Evolutionary conservation across 1,284 basidiomycete species (phyloP).

Genomic region (Ustilago cynodontis): DNA sequence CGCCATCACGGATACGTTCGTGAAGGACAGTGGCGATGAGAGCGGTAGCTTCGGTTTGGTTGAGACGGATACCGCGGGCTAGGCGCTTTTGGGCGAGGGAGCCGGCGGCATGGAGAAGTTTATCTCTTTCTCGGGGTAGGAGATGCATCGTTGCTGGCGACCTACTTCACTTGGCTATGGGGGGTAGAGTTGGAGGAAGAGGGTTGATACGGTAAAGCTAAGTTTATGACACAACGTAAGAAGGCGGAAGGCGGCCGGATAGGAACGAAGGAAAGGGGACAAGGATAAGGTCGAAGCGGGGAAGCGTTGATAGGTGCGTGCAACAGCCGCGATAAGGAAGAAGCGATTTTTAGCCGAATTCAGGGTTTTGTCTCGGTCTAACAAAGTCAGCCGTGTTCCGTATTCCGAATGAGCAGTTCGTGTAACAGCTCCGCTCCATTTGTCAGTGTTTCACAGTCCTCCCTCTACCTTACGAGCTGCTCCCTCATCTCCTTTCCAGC

Average conservation of each 20-base stretch:
- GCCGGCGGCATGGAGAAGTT: constrained; percentile 63
- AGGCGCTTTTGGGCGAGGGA: constrained; percentile 91
- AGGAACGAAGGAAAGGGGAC: background rate
- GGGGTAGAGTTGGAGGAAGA: too few species aligned
- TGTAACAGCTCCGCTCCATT: too few species aligned
- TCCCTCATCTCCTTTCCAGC: too few species aligned
- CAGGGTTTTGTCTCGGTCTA: background rate
- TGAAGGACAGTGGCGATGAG: constrained; percentile 92
- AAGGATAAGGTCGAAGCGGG: constrained; percentile 1
- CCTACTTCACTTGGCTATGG: too few species aligned
- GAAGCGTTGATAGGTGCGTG: constrained; percentile 2
- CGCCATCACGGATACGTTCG: constrained; percentile 93
- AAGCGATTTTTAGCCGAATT: background rate
- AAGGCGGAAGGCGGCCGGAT: background rate
- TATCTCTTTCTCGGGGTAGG: constrained; percentile 67
- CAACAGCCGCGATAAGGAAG: constrained; percentile 2
- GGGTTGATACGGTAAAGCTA: background rate
- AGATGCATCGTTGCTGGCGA: constrained; percentile 62
- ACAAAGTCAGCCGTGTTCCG: background rate
- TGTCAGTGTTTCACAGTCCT: too few species aligned
- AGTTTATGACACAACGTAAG: background rate
- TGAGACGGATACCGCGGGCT: constrained; percentile 87
- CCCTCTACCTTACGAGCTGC: too few species aligned
- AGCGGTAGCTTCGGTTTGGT: constrained; percentile 87
- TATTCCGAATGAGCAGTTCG: background rate